Evolutionary conservation across 345 rosid genomes (phyloP), one percentile per base, ranked within the genome.

Genomic region (Camelina sativa): DNA sequence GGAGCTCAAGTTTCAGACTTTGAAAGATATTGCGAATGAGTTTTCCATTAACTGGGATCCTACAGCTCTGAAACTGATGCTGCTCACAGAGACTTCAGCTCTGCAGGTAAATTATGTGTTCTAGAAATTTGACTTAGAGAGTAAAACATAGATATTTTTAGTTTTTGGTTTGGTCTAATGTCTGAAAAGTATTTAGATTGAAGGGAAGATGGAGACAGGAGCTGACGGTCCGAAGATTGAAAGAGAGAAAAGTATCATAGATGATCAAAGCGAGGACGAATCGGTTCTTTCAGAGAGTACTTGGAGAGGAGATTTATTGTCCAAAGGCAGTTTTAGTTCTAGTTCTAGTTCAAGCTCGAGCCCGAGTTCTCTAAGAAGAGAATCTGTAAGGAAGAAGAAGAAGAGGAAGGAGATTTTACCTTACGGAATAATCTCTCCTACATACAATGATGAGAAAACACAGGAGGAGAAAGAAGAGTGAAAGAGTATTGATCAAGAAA

Each of bases 11-110:
- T 77, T 93, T 81, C 86, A 80, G 76, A 76, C 88, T 52, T 72
- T 93, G 77, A 78, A 74, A 47, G 87, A 82, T 15, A 13, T 43
- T 4, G 89, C 89, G 7, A 66, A 79, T 22, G 98, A 93, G 65
- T 81, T 72, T 66, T 81, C 80, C 9, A 63, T 89, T 20, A 80
- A 82, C 10, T 96, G 97, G 96, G 91, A 86, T 75, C 65, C 91
- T 20, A 84, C 82, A 80, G 65, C 83, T 34, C 74, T 91, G 64
- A 84, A 89, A 44, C 85, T 84, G 79, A 75, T 84, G 68, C 82
- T 87, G 8, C 85, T 86, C 37, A 76, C 62, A 57, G 82, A 84
- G 4, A 80, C 73, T 16, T 60, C 65, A 16, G 68, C 72, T 72
- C 66, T 76, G 17, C 64, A 19, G 19, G 78, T 61, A 69, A 58